Conservation (phyloP, 306 rosid species). For the Geum urbanum region DNA sequence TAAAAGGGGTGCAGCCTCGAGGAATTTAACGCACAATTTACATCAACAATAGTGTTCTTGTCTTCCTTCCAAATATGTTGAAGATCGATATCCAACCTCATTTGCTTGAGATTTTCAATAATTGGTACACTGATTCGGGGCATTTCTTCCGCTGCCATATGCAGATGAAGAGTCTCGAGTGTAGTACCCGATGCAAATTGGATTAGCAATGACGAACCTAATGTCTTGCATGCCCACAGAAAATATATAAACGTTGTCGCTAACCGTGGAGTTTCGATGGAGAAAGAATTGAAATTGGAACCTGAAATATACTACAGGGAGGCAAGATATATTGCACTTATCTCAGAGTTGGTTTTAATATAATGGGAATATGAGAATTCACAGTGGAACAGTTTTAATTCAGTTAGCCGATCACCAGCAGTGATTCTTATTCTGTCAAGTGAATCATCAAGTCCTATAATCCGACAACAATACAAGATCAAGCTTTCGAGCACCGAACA, state of each 20-base stretch:
- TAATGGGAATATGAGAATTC: too few relatives aligned
- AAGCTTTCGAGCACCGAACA: not conserved
- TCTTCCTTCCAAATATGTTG: not conserved
- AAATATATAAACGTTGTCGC: not conserved
- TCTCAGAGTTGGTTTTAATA: not conserved
- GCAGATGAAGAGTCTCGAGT: not conserved
- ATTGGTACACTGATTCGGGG: not conserved
- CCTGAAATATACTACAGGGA: not conserved
- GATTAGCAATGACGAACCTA: not conserved
- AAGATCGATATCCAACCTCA: not conserved
- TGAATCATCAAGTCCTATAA: not conserved
- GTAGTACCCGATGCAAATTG: not conserved
- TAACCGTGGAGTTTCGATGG: not conserved
- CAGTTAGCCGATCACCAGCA: slow-evolving; percentile 9
- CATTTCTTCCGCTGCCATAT: not conserved
- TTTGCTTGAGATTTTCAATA: not conserved
- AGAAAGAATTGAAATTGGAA: not conserved
- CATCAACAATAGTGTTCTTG: not conserved
- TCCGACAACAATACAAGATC: not conserved
- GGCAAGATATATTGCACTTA: not conserved
- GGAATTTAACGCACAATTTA: not conserved
- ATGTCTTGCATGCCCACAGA: too few relatives aligned
- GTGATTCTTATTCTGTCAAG: not conserved
- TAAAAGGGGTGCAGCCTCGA: not conserved
- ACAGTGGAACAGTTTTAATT: not conserved